Evolutionary conservation across 768 basidiomycete genomes (phyloP), one percentile per base, ranked within the genome.

Genomic region (Lyophyllum shimeji): DNA sequence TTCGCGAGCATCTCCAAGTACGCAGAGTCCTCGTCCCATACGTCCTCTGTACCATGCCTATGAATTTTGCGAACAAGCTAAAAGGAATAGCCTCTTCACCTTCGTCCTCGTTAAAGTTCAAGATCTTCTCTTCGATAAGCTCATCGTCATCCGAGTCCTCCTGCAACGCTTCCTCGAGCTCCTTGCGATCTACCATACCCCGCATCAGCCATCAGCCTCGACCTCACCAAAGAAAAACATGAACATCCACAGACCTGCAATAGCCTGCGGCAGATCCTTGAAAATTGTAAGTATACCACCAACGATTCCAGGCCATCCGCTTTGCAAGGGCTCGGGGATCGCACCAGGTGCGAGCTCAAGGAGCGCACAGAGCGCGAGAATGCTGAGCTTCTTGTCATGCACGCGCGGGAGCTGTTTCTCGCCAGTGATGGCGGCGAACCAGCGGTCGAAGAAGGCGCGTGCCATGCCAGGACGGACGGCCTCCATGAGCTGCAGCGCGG

Each of bases 1-100:
- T 84, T 83, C 7, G 91, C 93, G 31, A 95, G 81, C 79, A 93
- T 74, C 68, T 95, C 92, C 43, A 93, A 77, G 67, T 94, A 95
- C 7, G 88, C 90, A 7, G 91, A 92, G 62, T 93, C 90, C 56
- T 90, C 87, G 64, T 95, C 93, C 86, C 89, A 93, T 15, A 94
- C 90, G 68, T 95, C 93, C 66, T 90, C 92, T 86, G 57, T 61
- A 58, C 46, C 6, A 37, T 37, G 56, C n/a, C n/a, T n/a, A n/a
- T 48, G 59, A 46, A 54, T 20, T 29, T 31, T 52, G 53, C 31
- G 44, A 31, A 46, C 50, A 0, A 50, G 24, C 6, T 12, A 18
- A 54, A 12, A 15, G 49, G 27, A 25, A 52, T n/a, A n/a, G n/a
- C 45, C 44, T 34, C 62, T 74, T 56, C 53, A 80, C 85, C 84